Evolutionary conservation across 2,329 filamentous ascomycete genomes (phyloP), one percentile per base, ranked within the genome.

Genomic region (Fusarium falciforme): DNA sequence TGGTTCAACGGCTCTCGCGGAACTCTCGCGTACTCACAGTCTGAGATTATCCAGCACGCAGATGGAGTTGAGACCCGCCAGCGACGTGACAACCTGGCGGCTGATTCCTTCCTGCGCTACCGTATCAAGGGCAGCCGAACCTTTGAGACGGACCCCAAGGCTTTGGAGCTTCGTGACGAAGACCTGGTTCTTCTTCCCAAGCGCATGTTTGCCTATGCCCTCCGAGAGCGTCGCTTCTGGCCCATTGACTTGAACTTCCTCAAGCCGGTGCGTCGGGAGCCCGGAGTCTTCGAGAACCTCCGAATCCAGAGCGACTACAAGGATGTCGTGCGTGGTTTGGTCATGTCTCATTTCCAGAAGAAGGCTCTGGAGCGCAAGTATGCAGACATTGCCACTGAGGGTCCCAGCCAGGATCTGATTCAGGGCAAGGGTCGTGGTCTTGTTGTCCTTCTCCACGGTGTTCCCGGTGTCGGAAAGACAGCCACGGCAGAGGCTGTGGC

Each of bases 401-500:
- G 77, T 0, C 77, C 73, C 1, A 66, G 72, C 47, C 82, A 84
- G 73, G 85, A 87, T 72, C 69, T 87, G 9, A 84, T 87, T 54
- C 81, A 82, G 61, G 84, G 85, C 70, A 87, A 87, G 72, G 85
- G 84, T 1, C 80, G 82, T 2, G 85, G 86, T 6, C 75, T 87
- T 0, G 81, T 87, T 3, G 79, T 87, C 0, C 75, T 88, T 0
- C 78, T 88, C 0, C 85, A 87, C 66, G 86, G 86, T 29, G 82
- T 84, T 0, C 86, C 86, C 0, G 86, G 86, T 29, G 85, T 87
- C 0, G 86, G 86, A 6, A 88, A 88, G 79, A 88, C 86, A 0
- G 82, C 84, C 0, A 87, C 86, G 0, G 86, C 86, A 1, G 82
- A 86, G 69, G 83, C 83, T 1, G 80, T 85, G 2, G 84, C 84